Base-by-base conservation (phyloP, 129 eudicot species). In the Escallonia herrerae region DNA sequence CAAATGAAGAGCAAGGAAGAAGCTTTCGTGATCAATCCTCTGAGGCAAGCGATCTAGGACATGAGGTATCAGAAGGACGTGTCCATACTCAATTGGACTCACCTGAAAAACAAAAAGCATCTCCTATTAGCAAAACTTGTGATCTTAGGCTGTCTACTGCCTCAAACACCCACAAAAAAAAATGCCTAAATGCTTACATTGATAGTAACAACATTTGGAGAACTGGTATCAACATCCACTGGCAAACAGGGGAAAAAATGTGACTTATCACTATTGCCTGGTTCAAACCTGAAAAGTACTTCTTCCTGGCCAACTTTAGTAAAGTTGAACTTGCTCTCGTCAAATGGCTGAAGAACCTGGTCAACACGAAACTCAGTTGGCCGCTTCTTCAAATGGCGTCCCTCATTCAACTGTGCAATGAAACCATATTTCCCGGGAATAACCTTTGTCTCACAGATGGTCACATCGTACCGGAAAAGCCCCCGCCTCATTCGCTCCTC, bases 41-140 rank as follows among this genome's bases (percentile, higher is more conserved):
- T 89, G 96, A 67, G 96, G 94, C 52, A 85, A 71, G 81, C 72
- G 65, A 40, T 89, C 85, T 40, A 89, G 89, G 56, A 89, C 74
- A 38, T 83, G 83, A 41, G 96, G 96, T 54, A 88, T 84, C 65
- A 88, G 79, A 63, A 88, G 86, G 63, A 88, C 96, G 15, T 88
- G 96, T 15, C 94, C 96, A 47, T 89, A 89, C 75, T 89, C 96
- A 44, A 89, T 89, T 8, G 96, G 96, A 58, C 96, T 89, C 72
- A 89, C 96, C 96, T 89, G 74, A 55, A 44, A 41, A 79, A 53
- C 60, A 66, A 65, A 55, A 65, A 40, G 48, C 46, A 62, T 43
- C 45, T 22, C 1, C 33, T 22, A 22, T 22, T 22, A 22, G 33
- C 33, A 22, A 22, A 22, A 22, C 33, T 22, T 22, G 1, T 1